A percentile compares a stretch with the other conserved stretches of the same genome.
phyloP scores from a whole-genome alignment of 371 early-diverging fungal genomes.

The Haplosporangium sp. region DNA sequence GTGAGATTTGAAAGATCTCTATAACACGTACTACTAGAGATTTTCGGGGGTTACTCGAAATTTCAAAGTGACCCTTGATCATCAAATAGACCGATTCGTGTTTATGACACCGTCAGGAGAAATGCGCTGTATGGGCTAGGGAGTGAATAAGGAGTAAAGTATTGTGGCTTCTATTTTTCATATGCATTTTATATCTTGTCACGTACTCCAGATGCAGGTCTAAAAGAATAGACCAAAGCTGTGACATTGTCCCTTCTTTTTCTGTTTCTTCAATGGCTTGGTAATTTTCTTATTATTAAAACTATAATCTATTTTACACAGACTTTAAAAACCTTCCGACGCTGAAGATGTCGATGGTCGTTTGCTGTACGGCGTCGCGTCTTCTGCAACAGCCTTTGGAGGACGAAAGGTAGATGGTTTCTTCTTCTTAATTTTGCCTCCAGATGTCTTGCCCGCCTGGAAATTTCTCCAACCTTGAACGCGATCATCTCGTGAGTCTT shows the following conservation, averaged over 20 bases:
- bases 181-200: no score
- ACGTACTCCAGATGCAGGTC: not conserved
- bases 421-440: conserved; percentile 74
- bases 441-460: conserved; percentile 61
- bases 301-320: not conserved
- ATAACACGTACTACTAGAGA: no score
- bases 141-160: no score
- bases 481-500: conserved; percentile 73
- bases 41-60: no score
- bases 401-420: conserved; percentile 61
- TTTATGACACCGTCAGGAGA: no score
- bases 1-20: no score
- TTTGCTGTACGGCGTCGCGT: conserved; percentile 43
- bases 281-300: not conserved
- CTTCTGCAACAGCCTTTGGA: conserved; percentile 53
- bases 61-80: no score
- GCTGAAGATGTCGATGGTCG: conserved; percentile 49
- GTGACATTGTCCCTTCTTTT: not conserved
- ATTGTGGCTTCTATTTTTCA: no score
- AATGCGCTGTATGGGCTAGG: no score
- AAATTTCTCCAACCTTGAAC: conserved; percentile 79
- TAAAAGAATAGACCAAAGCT: no score
- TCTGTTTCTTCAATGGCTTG: not conserved
- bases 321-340: conserved; percentile 39
- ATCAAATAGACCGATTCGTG: no score